Percentiles rank a stretch among this genome's conserved stretches.
Evolutionary conservation across 257 asterid genomes (phyloP).

Genomic region (Solanum sitiens): DNA sequence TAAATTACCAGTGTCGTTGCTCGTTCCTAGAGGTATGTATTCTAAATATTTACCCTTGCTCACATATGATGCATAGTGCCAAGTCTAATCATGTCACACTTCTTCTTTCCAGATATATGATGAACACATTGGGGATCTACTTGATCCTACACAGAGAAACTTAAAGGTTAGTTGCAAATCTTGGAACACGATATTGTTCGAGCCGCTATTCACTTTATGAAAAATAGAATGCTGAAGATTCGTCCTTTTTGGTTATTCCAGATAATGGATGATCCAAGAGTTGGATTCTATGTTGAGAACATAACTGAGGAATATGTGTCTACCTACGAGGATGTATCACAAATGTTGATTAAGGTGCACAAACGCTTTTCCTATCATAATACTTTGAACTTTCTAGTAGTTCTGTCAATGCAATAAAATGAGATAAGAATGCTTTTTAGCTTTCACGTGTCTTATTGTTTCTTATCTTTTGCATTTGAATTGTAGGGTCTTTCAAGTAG

Average conservation of each 20-base stretch:
- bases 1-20: conserved; percentile 88
- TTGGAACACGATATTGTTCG: not conserved
- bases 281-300: conserved; percentile 85
- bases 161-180: conserved; percentile 46
- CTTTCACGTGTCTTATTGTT: not conserved
- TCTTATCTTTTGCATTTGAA: not conserved
- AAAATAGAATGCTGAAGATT: not conserved
- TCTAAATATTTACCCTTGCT: not conserved
- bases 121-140: conserved; percentile 81
- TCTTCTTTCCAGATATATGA: conserved; percentile 55
- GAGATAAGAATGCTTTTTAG: not conserved
- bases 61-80: not conserved
- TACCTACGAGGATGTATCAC: conserved; percentile 77
- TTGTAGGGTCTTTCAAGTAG: conserved; percentile 85
- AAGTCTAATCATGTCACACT: not conserved
- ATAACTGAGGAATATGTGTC: conserved; percentile 81
- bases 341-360: conserved; percentile 70
- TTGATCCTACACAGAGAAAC: conserved; percentile 74
- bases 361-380: not conserved
- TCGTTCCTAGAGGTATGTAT: conserved; percentile 83
- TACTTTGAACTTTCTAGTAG: not conserved
- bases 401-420: not conserved
- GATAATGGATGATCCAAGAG: conserved; percentile 76
- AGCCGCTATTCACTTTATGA: not conserved
- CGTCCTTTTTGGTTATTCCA: conserved; percentile 15